Base-by-base conservation (phyloP, 352 stramenopile species). In the Phytophthora litchii region DNA sequence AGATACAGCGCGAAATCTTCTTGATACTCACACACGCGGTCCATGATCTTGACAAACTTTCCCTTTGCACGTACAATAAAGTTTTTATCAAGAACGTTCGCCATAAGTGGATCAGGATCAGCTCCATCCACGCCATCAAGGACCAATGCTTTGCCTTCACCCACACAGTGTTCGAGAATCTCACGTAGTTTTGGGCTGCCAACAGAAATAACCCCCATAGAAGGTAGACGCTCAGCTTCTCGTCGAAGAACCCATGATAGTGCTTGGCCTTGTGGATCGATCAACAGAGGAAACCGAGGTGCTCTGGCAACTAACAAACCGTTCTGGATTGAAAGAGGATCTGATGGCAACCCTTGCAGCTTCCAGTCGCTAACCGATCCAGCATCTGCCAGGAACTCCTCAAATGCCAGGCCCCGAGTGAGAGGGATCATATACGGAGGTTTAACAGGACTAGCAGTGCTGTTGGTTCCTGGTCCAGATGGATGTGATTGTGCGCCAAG, bases 281-380 rank as follows among this genome's bases (percentile, higher is more conserved):
- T 95, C 13, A 97, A 69, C 11, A 97, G 62, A 6, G 90, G 89
- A 42, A 86, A 97, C 7, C 89, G 74, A 4, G 72, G 76, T 8
- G 76, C 86, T 65, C 83, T 53, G 4, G 86, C 91, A 7, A 97
- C 88, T 4, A 97, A 60, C 45, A 97, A 86, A 8, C 89, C 91
- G 54, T 97, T 97, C 60, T 97, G 88, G 47, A 96, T 96, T 0
- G 88, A 97, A 0, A 97, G 66, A 6, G 84, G 70, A 53, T 97
- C 91, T 0, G 86, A 86, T 20, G 91, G 89, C 8, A 97, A 70
- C 1, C 90, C 89, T 41, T 95, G 80, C 36, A 97, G 49, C 32
- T 81, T 93, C 91, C 90, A 97, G 66, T 97, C 89, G 20, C 86
- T 89, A 42, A 96, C 74, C 0, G 75, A 91, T 12, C 82, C 83